These are phyloP conservation scores for Flaveria sonorensis DNA, from an alignment of 129 eudicot genomes.

Conservation along the genomic window DNA sequence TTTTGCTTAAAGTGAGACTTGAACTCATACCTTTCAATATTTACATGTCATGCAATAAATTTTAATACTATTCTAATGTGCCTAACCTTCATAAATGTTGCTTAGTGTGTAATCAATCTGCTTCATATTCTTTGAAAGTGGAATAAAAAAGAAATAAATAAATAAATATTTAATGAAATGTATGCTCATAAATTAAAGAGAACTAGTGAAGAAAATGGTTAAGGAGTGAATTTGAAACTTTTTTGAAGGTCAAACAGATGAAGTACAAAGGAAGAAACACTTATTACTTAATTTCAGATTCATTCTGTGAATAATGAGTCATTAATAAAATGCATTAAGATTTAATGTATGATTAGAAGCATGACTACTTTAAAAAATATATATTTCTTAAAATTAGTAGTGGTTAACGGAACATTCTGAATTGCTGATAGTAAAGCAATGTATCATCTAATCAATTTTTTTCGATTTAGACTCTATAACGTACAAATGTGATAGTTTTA, in stretches of 20 bases:
- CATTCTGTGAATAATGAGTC: background rate
- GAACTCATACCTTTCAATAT: too few species aligned
- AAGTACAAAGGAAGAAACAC: background rate
- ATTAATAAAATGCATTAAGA: slow-evolving; percentile 16
- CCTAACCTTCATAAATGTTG: slow-evolving; percentile 30
- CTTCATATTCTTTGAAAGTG: background rate
- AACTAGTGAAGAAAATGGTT: background rate
- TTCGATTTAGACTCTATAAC: too few species aligned
- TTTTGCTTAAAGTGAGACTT: too few species aligned
- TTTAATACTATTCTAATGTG: background rate
- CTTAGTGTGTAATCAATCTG: slow-evolving; percentile 19
- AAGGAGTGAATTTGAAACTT: slow-evolving; percentile 1
- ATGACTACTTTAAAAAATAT: background rate
- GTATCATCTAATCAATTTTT: too few species aligned
- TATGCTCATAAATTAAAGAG: background rate
- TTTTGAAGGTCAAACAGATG: slow-evolving; percentile 14
- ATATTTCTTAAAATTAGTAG: background rate
- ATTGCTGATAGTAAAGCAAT: too few species aligned
- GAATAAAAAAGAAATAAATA: background rate
- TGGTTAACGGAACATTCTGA: background rate
- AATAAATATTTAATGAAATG: background rate
- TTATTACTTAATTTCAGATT: background rate
- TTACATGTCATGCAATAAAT: too few species aligned
- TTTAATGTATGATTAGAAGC: slow-evolving; percentile 18
- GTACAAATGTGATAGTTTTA: too few species aligned